These are phyloP conservation scores for Spathaspora gorwiae DNA, from an alignment of 805 yeast genomes.

Conservation along the genomic window DNA sequence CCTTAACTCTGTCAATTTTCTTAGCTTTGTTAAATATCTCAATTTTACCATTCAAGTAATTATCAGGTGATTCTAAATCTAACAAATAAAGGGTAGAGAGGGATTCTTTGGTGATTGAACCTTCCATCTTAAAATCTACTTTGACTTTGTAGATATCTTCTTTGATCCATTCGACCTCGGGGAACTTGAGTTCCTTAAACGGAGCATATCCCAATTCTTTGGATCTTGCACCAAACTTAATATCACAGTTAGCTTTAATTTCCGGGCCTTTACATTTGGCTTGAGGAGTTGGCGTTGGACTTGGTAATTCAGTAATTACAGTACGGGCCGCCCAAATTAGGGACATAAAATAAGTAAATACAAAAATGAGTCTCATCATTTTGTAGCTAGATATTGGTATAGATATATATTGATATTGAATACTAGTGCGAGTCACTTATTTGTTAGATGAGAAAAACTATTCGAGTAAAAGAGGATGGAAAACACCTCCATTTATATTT, in stretches of 20 bases:
- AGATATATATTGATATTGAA: no score
- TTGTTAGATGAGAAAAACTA: no score
- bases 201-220: neutral
- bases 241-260: neutral
- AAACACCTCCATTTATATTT: no score
- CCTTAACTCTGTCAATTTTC: neutral
- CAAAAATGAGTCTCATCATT: neutral
- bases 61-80: neutral
- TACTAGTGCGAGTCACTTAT: no score
- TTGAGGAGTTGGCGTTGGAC: neutral
- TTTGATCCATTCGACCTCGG: neutral
- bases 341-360: neutral
- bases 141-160: slow-evolving; percentile 3
- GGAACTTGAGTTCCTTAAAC: neutral
- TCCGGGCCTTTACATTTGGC: neutral
- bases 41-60: slow-evolving; percentile 2
- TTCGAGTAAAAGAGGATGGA: no score
- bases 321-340: neutral
- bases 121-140: slow-evolving; percentile 1
- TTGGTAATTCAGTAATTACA: neutral
- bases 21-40: neutral
- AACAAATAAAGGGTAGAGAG: slow-evolving; percentile 1
- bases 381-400: no score
- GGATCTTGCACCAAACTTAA: neutral
- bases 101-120: slow-evolving; percentile 1